A percentile compares a stretch with the other conserved stretches of the same genome.
Evolutionary conservation across 2,329 filamentous ascomycete genomes (phyloP).

Genomic region (Penicillium sclerotiorum): DNA sequence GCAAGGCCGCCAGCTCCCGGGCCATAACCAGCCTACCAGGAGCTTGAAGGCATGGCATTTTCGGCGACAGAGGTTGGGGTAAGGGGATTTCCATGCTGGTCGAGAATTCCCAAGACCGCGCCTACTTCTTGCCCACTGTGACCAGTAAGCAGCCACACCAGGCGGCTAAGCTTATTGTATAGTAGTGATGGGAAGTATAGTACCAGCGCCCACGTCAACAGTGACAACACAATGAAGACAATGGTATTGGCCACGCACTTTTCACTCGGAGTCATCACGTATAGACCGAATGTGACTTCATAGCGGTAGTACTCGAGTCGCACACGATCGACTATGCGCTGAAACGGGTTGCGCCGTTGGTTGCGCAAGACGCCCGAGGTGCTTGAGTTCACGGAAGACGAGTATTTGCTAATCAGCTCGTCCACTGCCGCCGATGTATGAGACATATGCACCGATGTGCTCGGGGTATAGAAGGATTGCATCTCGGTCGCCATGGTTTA

Average conservation of each 20-base stretch:
- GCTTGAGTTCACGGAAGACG: constrained; percentile 24
- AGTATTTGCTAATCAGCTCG: constrained; percentile 38
- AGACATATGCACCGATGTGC: constrained; percentile 32
- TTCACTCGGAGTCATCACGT: constrained; percentile 48
- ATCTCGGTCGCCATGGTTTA: constrained; percentile 35
- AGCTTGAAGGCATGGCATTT: constrained; percentile 13
- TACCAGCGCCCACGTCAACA: constrained; percentile 41
- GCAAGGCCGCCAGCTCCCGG: background rate
- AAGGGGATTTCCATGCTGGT: constrained; percentile 22
- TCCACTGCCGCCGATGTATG: constrained; percentile 36
- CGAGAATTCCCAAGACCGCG: constrained; percentile 31
- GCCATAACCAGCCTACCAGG: background rate
- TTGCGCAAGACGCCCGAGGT: constrained; percentile 15
- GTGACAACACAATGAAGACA: constrained; percentile 37
- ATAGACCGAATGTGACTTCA: constrained; percentile 50
- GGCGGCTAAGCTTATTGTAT: constrained; percentile 38
- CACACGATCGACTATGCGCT: constrained; percentile 35
- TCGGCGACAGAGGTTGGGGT: constrained; percentile 19
- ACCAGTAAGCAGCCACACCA: constrained; percentile 44
- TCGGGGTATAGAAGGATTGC: constrained; percentile 38
- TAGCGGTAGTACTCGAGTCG: constrained; percentile 50
- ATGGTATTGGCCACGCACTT: constrained; percentile 47
- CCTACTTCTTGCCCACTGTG: constrained; percentile 34
- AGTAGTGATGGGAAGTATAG: constrained; percentile 42
- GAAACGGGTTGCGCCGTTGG: constrained; percentile 28